Conservation (phyloP, 2,329 filamentous ascomycete genomes). For the Metarhizium anisopliae region DNA sequence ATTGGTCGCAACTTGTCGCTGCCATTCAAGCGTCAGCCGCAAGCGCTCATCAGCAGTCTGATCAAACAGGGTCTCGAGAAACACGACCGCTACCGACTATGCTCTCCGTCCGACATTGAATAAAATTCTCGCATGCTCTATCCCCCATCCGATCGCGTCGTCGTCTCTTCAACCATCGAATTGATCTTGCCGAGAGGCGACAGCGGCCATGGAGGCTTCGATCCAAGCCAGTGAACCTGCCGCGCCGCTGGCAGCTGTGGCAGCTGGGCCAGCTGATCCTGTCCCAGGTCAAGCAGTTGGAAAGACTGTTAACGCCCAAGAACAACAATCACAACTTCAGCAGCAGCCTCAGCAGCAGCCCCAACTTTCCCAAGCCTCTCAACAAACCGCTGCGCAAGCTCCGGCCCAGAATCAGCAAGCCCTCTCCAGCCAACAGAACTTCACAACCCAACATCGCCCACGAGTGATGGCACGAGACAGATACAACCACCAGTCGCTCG, state of each 20-base stretch:
- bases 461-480: conserved; percentile 35
- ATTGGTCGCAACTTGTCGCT: conserved; percentile 4
- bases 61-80: neutral
- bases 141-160: neutral
- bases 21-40: conserved; percentile 1
- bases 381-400: conserved; percentile 8
- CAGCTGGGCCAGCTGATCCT: conserved; percentile 2
- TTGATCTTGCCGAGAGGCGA: conserved; percentile 1
- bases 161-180: neutral
- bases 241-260: neutral
- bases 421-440: conserved; percentile 10
- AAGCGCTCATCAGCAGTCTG: neutral
- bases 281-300: neutral
- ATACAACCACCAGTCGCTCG: conserved; percentile 58
- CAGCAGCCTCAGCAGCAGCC: conserved; percentile 12
- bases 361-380: neutral
- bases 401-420: conserved; percentile 7
- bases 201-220: conserved; percentile 4
- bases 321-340: conserved; percentile 6
- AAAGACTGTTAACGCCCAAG: neutral
- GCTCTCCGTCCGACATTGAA: neutral
- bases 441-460: conserved; percentile 16
- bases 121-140: neutral
- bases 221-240: neutral
- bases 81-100: neutral